Evolutionary conservation across 2,329 filamentous ascomycete genomes (phyloP), one percentile per base, ranked within the genome.

Genomic region (Aspergillus clavatus): DNA sequence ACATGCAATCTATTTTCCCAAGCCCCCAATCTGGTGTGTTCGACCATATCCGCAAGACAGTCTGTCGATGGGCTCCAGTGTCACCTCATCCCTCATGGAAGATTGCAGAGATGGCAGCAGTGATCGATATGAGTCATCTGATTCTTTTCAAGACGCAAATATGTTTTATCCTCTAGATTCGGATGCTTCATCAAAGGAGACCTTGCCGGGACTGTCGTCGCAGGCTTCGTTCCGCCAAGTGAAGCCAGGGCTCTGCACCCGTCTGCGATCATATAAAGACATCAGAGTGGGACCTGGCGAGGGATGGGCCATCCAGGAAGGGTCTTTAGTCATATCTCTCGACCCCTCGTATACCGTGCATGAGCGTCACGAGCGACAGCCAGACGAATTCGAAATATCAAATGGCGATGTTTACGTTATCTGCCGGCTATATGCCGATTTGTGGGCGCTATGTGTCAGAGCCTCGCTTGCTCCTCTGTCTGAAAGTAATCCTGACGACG

Each of bases 361-460:
- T 7, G 46, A 45, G 23, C 46, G 39, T 11, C 44, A 55, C 6
- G 42, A 55, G 26, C 47, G 40, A 23, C 35, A 36, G 3, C 7
- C 42, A 3, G 64, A 67, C 33, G 55, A 61, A 42, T 65, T 64
- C 43, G 50, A 60, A 10, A 47, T 66, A 7, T 35, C 47, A 3
- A 42, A 47, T 38, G 63, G 64, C 6, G 59, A 63, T 24, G 40
- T 65, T 0, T 66, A 59, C 36, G 48, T 66, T 21, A 50, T 67
- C 28, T 61, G 59, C 35, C 55, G 50, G 3, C 45, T 67, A 38
- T 66, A 63, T 47, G 56, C 60, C 10, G 63, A 67, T 38, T 40
- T 66, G 23, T 67, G 64, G 64, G 62, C 63, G 37, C 56, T 63
- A 4, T 67, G 63, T 46, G 48, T 53, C 14, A 61, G 58, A 19